phyloP scores from a whole-genome alignment of 306 rosid genomes.

The Fagus sylvatica region DNA sequence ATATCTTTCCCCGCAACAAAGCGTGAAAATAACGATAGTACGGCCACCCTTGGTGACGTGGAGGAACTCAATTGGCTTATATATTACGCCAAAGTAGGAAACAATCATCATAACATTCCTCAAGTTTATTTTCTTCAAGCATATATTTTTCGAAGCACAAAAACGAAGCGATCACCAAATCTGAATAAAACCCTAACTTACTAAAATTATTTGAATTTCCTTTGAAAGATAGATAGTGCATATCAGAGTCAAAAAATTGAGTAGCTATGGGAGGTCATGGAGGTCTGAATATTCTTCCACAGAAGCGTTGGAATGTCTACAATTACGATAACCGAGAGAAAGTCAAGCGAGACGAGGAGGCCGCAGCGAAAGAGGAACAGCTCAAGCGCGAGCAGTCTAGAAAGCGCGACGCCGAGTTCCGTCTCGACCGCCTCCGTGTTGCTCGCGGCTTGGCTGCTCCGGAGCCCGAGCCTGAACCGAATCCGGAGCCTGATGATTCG shows the following conservation, averaged over 20 bases:
- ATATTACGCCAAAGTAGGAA: no score
- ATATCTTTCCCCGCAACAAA: no score
- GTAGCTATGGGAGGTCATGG: slow-evolving; percentile 88
- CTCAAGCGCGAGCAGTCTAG: slow-evolving; percentile 71
- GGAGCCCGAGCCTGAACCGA: background rate
- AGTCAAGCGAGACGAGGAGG: slow-evolving; percentile 80
- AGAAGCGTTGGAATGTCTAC: slow-evolving; percentile 96
- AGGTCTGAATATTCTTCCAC: slow-evolving; percentile 90
- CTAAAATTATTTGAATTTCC: no score
- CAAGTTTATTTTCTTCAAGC: no score
- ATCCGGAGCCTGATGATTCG: background rate
- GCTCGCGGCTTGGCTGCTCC: slow-evolving; percentile 69
- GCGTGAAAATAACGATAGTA: no score
- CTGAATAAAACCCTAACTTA: no score
- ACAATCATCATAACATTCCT: no score
- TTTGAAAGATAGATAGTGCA: no score
- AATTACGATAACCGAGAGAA: slow-evolving; percentile 85
- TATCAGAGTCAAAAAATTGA: background rate
- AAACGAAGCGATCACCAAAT: no score
- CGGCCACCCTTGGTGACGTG: no score
- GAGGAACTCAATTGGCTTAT: no score
- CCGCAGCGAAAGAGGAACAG: slow-evolving; percentile 92
- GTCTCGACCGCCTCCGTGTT: slow-evolving; percentile 67
- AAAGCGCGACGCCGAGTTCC: slow-evolving; percentile 72
- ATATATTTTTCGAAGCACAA: no score